A percentile compares a stretch with the other conserved stretches of the same genome.
Conservation (phyloP, 768 basidiomycete genomes). For the Suillus subalutaceus region DNA sequence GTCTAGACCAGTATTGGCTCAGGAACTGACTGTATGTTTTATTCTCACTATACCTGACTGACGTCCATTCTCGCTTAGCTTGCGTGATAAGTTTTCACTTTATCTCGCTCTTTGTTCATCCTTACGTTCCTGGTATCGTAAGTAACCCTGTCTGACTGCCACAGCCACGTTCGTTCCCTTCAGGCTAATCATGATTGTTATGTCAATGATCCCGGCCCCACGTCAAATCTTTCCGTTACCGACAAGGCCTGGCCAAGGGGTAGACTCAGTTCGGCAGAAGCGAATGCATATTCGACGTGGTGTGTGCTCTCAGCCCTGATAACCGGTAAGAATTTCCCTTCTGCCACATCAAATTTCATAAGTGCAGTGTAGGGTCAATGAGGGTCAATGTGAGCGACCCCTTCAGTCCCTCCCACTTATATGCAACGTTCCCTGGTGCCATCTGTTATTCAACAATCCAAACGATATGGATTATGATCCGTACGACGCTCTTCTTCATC, state of each 20-base stretch:
- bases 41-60: not conserved
- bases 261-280: not conserved
- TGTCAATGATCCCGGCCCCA: not conserved
- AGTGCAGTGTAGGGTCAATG: not conserved
- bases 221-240: not conserved
- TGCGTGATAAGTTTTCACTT: not conserved
- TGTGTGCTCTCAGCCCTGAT: not conserved
- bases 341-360: not conserved
- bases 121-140: not conserved
- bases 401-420: conserved; percentile 8
- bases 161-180: not conserved
- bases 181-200: not conserved
- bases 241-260: conserved; percentile 8
- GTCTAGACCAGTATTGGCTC: not conserved
- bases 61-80: not conserved
- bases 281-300: not conserved
- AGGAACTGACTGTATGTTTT: not conserved
- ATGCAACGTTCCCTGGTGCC: conserved; percentile 3
- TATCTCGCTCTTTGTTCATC: not conserved
- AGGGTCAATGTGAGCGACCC: not conserved
- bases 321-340: no score
- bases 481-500: conserved; percentile 79
- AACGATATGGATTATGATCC: conserved; percentile 72
- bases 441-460: not conserved
- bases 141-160: not conserved